Conservation (phyloP, 73 alveolate species). For the Tetrahymena thermophila region DNA sequence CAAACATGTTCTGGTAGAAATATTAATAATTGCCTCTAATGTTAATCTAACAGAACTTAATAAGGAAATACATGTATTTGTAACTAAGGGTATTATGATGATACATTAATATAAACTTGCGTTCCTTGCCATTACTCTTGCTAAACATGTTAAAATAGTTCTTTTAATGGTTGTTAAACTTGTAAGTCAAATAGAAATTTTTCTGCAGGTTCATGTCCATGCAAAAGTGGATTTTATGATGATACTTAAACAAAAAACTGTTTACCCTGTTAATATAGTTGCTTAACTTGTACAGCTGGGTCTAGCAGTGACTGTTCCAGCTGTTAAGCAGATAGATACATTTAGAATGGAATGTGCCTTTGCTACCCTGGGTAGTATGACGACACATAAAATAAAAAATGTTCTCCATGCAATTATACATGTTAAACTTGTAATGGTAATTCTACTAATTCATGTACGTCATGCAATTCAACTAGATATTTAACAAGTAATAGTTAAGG, state of each 20-base stretch:
- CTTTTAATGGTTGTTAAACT: neutral
- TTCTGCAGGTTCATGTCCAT: neutral
- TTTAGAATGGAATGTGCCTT: neutral
- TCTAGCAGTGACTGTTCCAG: neutral
- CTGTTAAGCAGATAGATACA: neutral
- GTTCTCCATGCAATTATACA: neutral
- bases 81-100: neutral
- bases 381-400: neutral
- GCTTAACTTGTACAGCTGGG: neutral
- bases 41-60: neutral
- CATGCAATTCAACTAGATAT: neutral
- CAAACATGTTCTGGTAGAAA: neutral
- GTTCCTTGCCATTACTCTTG: neutral
- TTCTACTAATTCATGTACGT: neutral
- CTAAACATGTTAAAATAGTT: neutral
- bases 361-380: neutral
- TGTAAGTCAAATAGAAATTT: neutral
- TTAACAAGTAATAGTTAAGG: neutral
- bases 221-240: neutral
- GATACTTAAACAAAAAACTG: neutral
- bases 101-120: neutral
- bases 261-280: neutral
- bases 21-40: neutral
- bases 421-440: neutral
- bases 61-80: neutral